Percentiles rank a stretch among this genome's conserved stretches.
Conservation (phyloP, 331 rosid genomes). For the Acacia pycnantha region DNA sequence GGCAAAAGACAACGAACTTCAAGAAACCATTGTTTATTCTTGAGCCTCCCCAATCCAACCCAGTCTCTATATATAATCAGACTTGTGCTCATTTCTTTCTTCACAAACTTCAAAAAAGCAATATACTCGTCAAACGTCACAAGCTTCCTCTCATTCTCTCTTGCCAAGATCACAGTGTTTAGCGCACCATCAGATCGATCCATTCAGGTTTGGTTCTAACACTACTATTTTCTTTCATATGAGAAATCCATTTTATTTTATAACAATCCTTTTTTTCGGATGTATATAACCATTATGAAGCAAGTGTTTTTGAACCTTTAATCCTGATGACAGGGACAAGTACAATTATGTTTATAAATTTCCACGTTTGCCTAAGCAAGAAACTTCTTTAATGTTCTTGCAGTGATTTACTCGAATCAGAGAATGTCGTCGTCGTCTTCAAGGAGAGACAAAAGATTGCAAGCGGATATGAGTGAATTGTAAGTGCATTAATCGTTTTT, state of each 20-base stretch:
- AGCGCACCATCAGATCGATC: neutral
- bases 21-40: too few relatives aligned
- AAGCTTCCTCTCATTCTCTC: neutral
- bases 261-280: too few relatives aligned
- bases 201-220: too few relatives aligned
- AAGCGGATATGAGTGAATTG: constrained; percentile 66
- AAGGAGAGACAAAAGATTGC: too few relatives aligned
- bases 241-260: too few relatives aligned
- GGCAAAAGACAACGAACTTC: too few relatives aligned
- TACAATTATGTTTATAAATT: neutral
- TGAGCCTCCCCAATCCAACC: neutral
- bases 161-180: neutral
- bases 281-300: neutral
- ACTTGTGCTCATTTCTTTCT: too few relatives aligned
- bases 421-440: constrained; percentile 59
- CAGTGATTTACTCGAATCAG: neutral
- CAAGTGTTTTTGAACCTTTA: constrained; percentile 3
- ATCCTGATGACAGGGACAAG: neutral
- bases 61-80: neutral
- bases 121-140: neutral
- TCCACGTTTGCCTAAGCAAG: neutral
- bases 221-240: too few relatives aligned
- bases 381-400: neutral
- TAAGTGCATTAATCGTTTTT: constrained; percentile 21
- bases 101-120: too few relatives aligned